Evolutionary conservation across 78 protist species (phyloP).

Genomic region (Mastigamoeba balamuthi): DNA sequence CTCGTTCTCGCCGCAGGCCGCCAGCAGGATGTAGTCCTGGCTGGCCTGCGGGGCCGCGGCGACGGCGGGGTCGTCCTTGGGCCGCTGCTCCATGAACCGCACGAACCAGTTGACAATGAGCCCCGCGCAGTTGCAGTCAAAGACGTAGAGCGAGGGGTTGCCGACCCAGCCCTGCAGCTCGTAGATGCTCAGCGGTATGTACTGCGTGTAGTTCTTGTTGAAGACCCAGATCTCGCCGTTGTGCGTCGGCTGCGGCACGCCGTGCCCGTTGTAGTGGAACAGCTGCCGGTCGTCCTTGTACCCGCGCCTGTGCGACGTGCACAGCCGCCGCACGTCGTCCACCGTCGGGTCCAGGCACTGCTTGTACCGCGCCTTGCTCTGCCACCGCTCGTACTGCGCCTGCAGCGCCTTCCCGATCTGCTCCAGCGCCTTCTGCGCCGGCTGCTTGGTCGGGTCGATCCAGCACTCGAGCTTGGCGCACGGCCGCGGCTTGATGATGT

Average conservation of each 20-base stretch:
- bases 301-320: slow-evolving; percentile 53
- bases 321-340: slow-evolving; percentile 61
- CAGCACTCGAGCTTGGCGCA: slow-evolving; percentile 85
- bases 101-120: slow-evolving; percentile 60
- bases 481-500: slow-evolving; percentile 68
- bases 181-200: slow-evolving; percentile 83
- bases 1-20: slow-evolving; percentile 85
- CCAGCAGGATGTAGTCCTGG: slow-evolving; percentile 69
- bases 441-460: slow-evolving; percentile 60
- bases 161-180: slow-evolving; percentile 88
- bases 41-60: background rate
- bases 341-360: slow-evolving; percentile 63
- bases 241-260: slow-evolving; percentile 93
- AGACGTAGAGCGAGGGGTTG: slow-evolving; percentile 74
- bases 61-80: slow-evolving; percentile 7
- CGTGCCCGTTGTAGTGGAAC: slow-evolving; percentile 98
- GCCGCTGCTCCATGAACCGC: slow-evolving; percentile 58
- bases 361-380: slow-evolving; percentile 60
- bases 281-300: slow-evolving; percentile 89
- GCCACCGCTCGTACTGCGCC: slow-evolving; percentile 80
- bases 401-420: slow-evolving; percentile 65
- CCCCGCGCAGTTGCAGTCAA: slow-evolving; percentile 95
- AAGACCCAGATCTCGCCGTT: slow-evolving; percentile 95
- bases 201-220: slow-evolving; percentile 90
- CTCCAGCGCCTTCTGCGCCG: slow-evolving; percentile 75